Percentiles rank a stretch among this genome's conserved stretches.
Conservation (phyloP, 768 basidiomycete species). For the Inosperma sp. region DNA sequence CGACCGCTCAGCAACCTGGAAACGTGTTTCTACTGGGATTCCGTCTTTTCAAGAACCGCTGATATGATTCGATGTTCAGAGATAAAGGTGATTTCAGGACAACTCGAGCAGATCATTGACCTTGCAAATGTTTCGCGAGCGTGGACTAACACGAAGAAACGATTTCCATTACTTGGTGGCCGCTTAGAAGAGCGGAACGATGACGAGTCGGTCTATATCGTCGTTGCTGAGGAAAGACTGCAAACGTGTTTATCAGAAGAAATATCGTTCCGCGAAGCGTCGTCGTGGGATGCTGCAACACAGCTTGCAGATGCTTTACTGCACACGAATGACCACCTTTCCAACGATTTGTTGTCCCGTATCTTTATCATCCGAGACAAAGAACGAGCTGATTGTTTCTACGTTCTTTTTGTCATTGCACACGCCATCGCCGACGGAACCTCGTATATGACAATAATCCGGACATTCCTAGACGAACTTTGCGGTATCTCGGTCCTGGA, state of each 20-base stretch:
- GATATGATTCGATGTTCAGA: slow-evolving; percentile 38
- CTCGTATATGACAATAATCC: slow-evolving; percentile 37
- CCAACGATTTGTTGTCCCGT: slow-evolving; percentile 39
- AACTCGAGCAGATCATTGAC: slow-evolving; percentile 16
- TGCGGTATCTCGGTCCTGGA: slow-evolving; percentile 10
- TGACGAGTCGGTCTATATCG: slow-evolving; percentile 37
- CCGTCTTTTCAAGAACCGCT: slow-evolving; percentile 39
- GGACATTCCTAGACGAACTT: slow-evolving; percentile 44
- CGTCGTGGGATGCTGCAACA: slow-evolving; percentile 33
- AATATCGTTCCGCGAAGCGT: slow-evolving; percentile 31
- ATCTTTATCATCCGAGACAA: slow-evolving; percentile 32
- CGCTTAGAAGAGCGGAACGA: slow-evolving; percentile 31
- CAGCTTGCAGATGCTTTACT: slow-evolving; percentile 26
- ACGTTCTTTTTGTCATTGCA: slow-evolving; percentile 41
- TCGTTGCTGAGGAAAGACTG: slow-evolving; percentile 38
- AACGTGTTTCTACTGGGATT: slow-evolving; percentile 40
- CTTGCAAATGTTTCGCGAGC: slow-evolving; percentile 34
- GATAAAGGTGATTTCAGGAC: slow-evolving; percentile 20
- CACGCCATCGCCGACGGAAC: slow-evolving; percentile 52
- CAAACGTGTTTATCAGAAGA: slow-evolving; percentile 32
- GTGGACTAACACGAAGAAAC: slow-evolving; percentile 46
- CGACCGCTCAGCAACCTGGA: slow-evolving; percentile 41
- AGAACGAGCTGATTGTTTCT: slow-evolving; percentile 33
- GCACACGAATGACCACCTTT: slow-evolving; percentile 35
- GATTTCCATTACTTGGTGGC: slow-evolving; percentile 47